Conservation (phyloP, 2,329 filamentous ascomycete genomes). For the Sporothrix protearum region DNA sequence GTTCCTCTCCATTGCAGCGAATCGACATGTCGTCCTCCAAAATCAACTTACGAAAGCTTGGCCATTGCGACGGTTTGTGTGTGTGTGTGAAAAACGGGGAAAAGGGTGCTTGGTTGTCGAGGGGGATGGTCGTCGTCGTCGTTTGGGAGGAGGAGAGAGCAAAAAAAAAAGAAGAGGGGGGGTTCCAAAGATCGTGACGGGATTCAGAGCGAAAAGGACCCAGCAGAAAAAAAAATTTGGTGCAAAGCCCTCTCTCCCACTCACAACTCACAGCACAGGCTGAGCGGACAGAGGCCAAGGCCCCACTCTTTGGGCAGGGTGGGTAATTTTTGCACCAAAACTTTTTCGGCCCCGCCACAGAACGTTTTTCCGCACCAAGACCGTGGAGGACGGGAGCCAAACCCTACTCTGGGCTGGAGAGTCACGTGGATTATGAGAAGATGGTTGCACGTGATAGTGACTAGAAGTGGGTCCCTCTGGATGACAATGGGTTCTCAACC, state of each 20-base stretch:
- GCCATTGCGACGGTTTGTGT: conserved; percentile 46
- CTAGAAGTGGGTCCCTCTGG: background rate
- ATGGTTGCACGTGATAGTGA: background rate
- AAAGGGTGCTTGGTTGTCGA: background rate
- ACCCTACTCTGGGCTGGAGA: background rate
- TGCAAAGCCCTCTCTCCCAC: background rate
- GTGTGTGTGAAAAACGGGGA: conserved; percentile 15
- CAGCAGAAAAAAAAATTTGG: conserved; percentile 14
- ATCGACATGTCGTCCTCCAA: background rate
- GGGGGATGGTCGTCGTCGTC: conserved; percentile 1
- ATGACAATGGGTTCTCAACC: background rate
- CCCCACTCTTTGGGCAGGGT: background rate
- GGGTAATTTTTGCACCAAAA: conserved; percentile 12
- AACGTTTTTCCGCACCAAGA: conserved; percentile 20
- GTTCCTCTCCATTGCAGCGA: background rate
- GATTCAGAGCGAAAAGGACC: conserved; percentile 7
- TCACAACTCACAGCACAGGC: too few relatives aligned
- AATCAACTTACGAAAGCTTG: conserved; percentile 57
- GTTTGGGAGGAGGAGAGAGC: background rate
- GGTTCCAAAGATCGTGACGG: background rate
- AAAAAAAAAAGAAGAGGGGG: background rate
- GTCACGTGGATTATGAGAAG: background rate
- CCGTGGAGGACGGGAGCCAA: background rate
- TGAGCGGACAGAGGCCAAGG: background rate
- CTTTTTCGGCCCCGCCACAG: conserved; percentile 21